phyloP scores from a whole-genome alignment of 768 basidiomycete species.

The Psilocybe subaeruginosa region DNA sequence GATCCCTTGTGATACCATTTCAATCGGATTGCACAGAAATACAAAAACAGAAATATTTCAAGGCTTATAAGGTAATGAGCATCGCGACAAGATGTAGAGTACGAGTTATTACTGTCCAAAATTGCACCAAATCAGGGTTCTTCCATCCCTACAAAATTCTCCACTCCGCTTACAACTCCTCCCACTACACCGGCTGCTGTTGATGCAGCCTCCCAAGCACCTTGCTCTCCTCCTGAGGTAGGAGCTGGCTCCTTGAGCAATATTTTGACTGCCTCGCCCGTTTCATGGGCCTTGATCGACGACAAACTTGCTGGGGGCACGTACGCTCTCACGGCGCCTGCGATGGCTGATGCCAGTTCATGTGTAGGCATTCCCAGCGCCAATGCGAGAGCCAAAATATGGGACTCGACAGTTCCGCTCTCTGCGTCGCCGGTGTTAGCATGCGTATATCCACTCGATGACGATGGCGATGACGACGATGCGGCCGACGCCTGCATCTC shows the following conservation, averaged over 20 bases:
- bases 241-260: constrained; percentile 30
- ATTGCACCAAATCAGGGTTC: constrained; percentile 32
- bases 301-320: constrained; percentile 65
- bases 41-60: too few species aligned
- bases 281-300: constrained; percentile 53
- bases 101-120: too few species aligned
- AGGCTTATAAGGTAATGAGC: too few species aligned
- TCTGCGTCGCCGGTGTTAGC: constrained; percentile 7
- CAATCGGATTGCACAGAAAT: too few species aligned
- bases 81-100: too few species aligned
- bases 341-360: constrained; percentile 68
- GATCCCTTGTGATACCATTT: too few species aligned
- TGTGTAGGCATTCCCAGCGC: constrained; percentile 63
- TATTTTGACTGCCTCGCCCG: constrained; percentile 43
- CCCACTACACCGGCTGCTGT: constrained; percentile 4
- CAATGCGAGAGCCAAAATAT: constrained; percentile 61
- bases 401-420: constrained; percentile 47
- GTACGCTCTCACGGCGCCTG: constrained; percentile 56
- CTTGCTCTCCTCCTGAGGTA: constrained; percentile 9
- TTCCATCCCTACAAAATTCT: constrained; percentile 49
- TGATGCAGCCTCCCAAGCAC: constrained; percentile 14
- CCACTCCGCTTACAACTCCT: constrained; percentile 36
- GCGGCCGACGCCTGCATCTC: not conserved
- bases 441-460: not conserved
- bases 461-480: not conserved